These are phyloP conservation scores for Tolypocladium ovalisporum DNA, from an alignment of 2,329 filamentous ascomycete genomes.

Conservation along the genomic window DNA sequence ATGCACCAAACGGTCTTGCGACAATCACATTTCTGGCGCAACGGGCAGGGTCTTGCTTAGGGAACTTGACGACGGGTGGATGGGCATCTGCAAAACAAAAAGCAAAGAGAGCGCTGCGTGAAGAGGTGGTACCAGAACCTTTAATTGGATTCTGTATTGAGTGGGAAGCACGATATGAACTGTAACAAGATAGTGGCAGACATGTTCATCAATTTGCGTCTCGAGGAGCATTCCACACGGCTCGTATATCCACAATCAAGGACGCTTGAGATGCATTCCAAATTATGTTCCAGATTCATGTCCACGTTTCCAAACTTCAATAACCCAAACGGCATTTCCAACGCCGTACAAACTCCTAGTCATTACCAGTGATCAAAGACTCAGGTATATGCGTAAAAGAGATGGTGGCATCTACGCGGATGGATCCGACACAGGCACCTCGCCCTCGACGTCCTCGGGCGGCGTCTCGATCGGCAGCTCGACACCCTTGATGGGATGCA, in stretches of 20 bases:
- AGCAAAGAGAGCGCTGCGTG: background rate
- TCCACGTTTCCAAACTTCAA: background rate
- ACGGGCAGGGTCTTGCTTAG: constrained; percentile 2
- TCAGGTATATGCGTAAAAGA: background rate
- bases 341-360: constrained; percentile 3
- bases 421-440: constrained; percentile 33
- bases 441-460: constrained; percentile 24
- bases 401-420: constrained; percentile 14
- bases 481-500: constrained; percentile 80
- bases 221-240: background rate
- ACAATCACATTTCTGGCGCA: constrained; percentile 2
- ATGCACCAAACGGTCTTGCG: background rate
- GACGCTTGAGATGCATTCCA: background rate
- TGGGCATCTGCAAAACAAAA: constrained; percentile 1
- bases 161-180: background rate
- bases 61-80: constrained; percentile 1
- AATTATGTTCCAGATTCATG: background rate
- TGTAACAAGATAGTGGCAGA: background rate
- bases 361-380: background rate
- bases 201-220: background rate
- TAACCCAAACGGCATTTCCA: background rate
- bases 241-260: background rate
- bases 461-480: constrained; percentile 52
- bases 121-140: constrained; percentile 1
- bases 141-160: background rate